phyloP scores from a whole-genome alignment of 2,329 filamentous ascomycete species.

The Hypoxylon sp. region DNA sequence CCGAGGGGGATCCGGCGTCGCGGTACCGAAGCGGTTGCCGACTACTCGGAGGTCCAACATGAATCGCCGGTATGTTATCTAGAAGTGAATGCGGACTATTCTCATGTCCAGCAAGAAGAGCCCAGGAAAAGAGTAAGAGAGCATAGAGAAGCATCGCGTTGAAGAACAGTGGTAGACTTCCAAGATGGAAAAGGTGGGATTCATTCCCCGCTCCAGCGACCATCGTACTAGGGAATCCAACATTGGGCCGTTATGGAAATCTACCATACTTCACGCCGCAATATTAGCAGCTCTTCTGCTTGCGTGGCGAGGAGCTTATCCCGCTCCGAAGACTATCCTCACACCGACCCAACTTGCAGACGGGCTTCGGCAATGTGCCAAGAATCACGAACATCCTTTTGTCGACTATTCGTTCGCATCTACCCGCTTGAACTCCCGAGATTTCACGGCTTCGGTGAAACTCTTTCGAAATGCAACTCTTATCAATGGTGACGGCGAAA shows the following conservation, averaged over 20 bases:
- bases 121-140: neutral
- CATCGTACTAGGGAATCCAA: neutral
- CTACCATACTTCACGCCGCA: neutral
- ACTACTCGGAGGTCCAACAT: neutral
- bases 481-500: neutral
- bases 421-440: neutral
- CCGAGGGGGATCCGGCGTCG: neutral
- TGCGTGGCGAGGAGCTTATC: neutral
- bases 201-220: neutral
- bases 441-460: neutral
- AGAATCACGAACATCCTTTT: slow-evolving; percentile 9
- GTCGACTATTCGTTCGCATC: slow-evolving; percentile 5
- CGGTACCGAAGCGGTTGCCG: neutral
- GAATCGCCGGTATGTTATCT: neutral
- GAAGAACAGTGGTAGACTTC: neutral
- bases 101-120: neutral
- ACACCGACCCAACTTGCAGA: neutral
- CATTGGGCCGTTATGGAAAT: neutral
- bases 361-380: slow-evolving; percentile 5
- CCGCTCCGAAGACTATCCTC: neutral
- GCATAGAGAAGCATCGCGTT: neutral
- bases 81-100: neutral
- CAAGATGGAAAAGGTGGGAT: neutral
- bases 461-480: slow-evolving; percentile 5
- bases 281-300: slow-evolving; percentile 1